Conservation (phyloP, 768 basidiomycete genomes). For the Rhizopogon sp. region DNA sequence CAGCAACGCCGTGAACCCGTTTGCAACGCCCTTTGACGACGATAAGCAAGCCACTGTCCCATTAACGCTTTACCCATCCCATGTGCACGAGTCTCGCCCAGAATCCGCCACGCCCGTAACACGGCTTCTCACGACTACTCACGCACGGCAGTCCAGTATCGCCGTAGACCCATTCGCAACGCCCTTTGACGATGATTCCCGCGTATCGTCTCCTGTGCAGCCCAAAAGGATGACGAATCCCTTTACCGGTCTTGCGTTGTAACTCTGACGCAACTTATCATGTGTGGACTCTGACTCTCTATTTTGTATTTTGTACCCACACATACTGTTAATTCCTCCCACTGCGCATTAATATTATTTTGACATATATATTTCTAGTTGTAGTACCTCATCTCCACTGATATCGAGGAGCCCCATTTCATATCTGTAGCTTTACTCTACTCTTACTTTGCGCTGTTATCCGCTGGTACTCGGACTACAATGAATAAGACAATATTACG, state of each 20-base stretch:
- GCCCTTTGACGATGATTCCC: slow-evolving; percentile 73
- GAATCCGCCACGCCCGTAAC: slow-evolving; percentile 33
- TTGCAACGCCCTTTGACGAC: slow-evolving; percentile 79
- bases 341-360: slow-evolving; percentile 3
- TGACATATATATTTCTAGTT: slow-evolving; percentile 4
- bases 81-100: slow-evolving; percentile 13
- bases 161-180: slow-evolving; percentile 59
- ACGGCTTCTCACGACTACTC: slow-evolving; percentile 37
- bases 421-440: slow-evolving; percentile 19
- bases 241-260: slow-evolving; percentile 34
- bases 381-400: slow-evolving; percentile 4
- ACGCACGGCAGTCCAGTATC: slow-evolving; percentile 33
- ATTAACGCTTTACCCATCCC: slow-evolving; percentile 10
- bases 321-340: slow-evolving; percentile 4
- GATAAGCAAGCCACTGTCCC: slow-evolving; percentile 28
- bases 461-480: slow-evolving; percentile 3
- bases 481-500: not conserved
- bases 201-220: slow-evolving; percentile 22
- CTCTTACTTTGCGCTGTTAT: slow-evolving; percentile 2
- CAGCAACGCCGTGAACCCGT: slow-evolving; percentile 40
- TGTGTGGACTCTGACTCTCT: not conserved
- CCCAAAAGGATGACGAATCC: slow-evolving; percentile 52
- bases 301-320: slow-evolving; percentile 9
- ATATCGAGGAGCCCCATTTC: not conserved
- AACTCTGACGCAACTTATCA: slow-evolving; percentile 3